Base-by-base conservation (phyloP, 257 asterid genomes). In the Lavandula angustifolia region DNA sequence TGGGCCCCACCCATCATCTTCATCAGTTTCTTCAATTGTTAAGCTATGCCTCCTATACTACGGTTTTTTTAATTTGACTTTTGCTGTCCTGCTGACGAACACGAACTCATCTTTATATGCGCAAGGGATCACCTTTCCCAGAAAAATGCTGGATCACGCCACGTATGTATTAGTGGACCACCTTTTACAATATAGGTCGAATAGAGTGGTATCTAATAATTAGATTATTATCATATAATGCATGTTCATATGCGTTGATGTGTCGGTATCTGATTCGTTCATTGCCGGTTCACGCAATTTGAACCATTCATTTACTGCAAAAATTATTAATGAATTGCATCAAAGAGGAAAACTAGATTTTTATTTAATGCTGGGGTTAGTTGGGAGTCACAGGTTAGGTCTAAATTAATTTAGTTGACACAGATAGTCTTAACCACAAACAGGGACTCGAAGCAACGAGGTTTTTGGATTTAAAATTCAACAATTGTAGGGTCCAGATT, bases 31-130 rank as follows among this genome's bases (percentile, higher is more conserved):
- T 68, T n/a, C 14, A 17, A 9, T 54, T 43, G 29, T 13, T 60
- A 49, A 68, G 22, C 37, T 40, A 53, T 56, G 11, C 4, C 18
- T 55, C 4, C 18, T 55, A 57, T 42, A 6, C 49, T 62, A 67
- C 9, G 33, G n/a, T 53, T 70, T 70, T 64, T 0, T n/a, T 10
- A 60, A 22, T 40, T 76, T 71, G 77, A 76, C 77, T 76, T 76
- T 72, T 55, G 60, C 8, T 11, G 4, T 4, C 6, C 40, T 17
- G 37, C 62, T 59, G 9, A 62, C 58, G 53, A 74, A 56, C 27
- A 22, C 27, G 27, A 22, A 22, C 27, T 22, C 27, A 22, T 2
- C 27, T 22, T 22, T 22, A 22, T n/a, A n/a, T n/a, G n/a, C n/a
- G n/a, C n/a, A n/a, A n/a, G n/a, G n/a, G n/a, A n/a, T n/a, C n/a